Percentiles rank a stretch among this genome's conserved stretches.
Evolutionary conservation across 441 rosid genomes (phyloP).

Genomic region (Capsella rubella): DNA sequence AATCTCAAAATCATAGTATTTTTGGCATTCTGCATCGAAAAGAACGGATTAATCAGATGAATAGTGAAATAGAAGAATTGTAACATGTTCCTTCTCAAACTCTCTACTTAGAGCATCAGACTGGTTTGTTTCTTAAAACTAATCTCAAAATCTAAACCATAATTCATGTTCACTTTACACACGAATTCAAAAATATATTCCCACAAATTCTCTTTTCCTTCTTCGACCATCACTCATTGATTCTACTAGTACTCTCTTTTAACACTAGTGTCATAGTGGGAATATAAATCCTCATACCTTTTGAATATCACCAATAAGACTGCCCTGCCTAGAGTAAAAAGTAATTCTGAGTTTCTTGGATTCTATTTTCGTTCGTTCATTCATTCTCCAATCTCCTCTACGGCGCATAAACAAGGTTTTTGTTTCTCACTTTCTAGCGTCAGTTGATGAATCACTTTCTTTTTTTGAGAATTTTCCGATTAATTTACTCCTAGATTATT

Average conservation of each 20-base stretch:
- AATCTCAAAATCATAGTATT: too few relatives aligned
- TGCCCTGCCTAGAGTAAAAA: not conserved
- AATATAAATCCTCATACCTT: not conserved
- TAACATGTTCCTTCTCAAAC: not conserved
- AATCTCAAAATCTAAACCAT: not conserved
- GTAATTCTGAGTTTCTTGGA: not conserved
- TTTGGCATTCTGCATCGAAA: not conserved
- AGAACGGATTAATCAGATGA: not conserved
- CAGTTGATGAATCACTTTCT: not conserved
- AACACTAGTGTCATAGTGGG: constrained; percentile 1
- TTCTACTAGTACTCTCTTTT: not conserved
- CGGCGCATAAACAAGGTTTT: constrained; percentile 23
- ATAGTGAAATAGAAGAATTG: not conserved
- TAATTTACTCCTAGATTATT: not conserved
- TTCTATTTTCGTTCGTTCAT: constrained; percentile 20
- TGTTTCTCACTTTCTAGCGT: constrained; percentile 5
- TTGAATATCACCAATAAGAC: constrained; percentile 14
- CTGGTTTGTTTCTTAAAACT: constrained; percentile 1
- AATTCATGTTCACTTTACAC: not conserved
- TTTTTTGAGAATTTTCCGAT: not conserved
- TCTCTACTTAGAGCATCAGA: not conserved
- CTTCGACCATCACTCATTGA: constrained; percentile 11
- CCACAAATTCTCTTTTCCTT: not conserved
- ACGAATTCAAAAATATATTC: not conserved
- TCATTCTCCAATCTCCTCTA: constrained; percentile 25